Conservation (phyloP, 2,329 filamentous ascomycete species). For the Aspergillus luchuensis region DNA sequence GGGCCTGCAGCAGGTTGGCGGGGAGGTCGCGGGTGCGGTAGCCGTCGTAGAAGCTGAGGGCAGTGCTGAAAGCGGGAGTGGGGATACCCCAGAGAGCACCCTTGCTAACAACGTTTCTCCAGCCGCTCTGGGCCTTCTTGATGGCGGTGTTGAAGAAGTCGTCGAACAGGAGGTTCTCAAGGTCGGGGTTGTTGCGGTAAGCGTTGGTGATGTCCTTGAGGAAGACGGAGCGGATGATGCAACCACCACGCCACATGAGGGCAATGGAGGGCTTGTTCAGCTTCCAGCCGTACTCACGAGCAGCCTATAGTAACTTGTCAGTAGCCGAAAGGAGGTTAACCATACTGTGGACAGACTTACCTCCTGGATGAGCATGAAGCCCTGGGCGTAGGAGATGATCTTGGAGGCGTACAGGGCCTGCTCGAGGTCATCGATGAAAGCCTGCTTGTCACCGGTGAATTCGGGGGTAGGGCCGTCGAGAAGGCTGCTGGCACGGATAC, state of each 20-base stretch:
- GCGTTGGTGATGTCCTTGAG: conserved; percentile 98
- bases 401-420: conserved; percentile 99
- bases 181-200: conserved; percentile 89
- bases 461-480: conserved; percentile 75
- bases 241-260: conserved; percentile 99
- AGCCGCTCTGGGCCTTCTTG: conserved; percentile 89
- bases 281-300: conserved; percentile 96
- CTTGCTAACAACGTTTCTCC: conserved; percentile 90
- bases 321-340: too few relatives aligned
- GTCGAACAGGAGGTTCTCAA: conserved; percentile 97
- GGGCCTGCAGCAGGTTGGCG: conserved; percentile 96
- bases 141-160: conserved; percentile 99
- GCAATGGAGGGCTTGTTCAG: conserved; percentile 99
- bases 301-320: conserved; percentile 62
- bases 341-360: conserved; percentile 53
- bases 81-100: conserved; percentile 92
- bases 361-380: conserved; percentile 99
- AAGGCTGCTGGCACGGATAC: conserved; percentile 74
- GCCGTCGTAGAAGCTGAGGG: conserved; percentile 97
- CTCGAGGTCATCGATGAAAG: conserved; percentile 96
- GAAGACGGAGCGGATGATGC: conserved; percentile 99
- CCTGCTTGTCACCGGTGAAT: conserved; percentile 87
- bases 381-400: conserved; percentile 99
- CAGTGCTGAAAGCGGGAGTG: conserved; percentile 93
- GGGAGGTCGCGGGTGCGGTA: conserved; percentile 97